Conservation (phyloP, 2,329 filamentous ascomycete species). For the Arthrobotrys pseudoclavata region DNA sequence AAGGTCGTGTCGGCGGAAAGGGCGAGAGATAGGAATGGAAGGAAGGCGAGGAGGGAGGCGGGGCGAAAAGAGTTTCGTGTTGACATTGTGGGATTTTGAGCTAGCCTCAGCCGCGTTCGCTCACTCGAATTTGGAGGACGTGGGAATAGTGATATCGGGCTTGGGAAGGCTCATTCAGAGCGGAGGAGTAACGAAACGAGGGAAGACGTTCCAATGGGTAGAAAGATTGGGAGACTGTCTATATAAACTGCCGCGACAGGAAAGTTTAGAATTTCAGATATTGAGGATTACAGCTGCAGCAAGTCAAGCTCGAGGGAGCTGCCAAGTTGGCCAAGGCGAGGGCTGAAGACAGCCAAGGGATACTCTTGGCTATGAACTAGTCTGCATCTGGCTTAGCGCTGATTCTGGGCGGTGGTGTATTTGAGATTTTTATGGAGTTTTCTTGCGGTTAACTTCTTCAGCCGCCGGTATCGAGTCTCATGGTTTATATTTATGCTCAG, state of each 20-base stretch:
- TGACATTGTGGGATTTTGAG: conserved; percentile 55
- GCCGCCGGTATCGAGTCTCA: conserved; percentile 11
- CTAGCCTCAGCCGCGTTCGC: conserved; percentile 4
- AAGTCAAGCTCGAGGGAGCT: conserved; percentile 19
- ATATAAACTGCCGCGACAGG: conserved; percentile 16
- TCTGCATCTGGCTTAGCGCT: conserved; percentile 41
- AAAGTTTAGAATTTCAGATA: conserved; percentile 26
- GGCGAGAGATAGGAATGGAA: conserved; percentile 24
- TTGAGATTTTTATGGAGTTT: conserved; percentile 39
- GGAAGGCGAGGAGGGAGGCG: conserved; percentile 33
- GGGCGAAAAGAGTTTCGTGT: conserved; percentile 34
- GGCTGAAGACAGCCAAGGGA: conserved; percentile 40
- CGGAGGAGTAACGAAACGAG: background rate
- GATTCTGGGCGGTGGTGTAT: conserved; percentile 36
- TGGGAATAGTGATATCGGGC: background rate
- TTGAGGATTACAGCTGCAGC: conserved; percentile 34
- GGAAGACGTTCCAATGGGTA: background rate
- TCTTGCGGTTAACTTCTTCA: background rate
- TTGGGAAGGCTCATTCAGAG: background rate
- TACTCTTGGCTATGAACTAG: conserved; percentile 20
- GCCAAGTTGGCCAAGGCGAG: conserved; percentile 49
- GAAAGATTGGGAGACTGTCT: conserved; percentile 21
- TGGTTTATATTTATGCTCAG: conserved; percentile 22
- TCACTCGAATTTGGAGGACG: background rate
- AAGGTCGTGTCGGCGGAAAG: conserved; percentile 47